Evolutionary conservation across 176 grass and related monocot genomes (phyloP).

Genomic region (Juncus inflexus): DNA sequence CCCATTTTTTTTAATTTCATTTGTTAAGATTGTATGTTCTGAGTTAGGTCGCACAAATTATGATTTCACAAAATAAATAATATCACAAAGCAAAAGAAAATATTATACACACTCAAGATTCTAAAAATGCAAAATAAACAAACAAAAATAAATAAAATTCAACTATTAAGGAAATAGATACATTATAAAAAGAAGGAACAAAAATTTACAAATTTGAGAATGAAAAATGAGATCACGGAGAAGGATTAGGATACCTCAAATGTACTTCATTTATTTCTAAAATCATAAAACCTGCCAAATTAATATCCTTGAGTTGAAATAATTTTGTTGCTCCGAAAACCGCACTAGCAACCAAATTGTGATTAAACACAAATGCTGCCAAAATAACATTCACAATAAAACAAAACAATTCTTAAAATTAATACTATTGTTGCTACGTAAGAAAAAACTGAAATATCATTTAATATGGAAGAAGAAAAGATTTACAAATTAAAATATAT

Average conservation of each 20-base stretch:
- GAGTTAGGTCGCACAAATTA: too few species aligned
- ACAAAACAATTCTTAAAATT: conserved; percentile 28
- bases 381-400: conserved; percentile 2
- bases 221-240: conserved; percentile 33
- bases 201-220: too few species aligned
- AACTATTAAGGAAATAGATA: too few species aligned
- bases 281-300: conserved; percentile 39
- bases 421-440: background rate
- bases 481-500: conserved; percentile 24
- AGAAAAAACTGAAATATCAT: background rate
- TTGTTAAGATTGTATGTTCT: too few species aligned
- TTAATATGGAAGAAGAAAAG: too few species aligned
- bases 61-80: too few species aligned
- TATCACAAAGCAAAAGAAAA: too few species aligned
- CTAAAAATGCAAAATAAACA: too few species aligned
- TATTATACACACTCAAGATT: too few species aligned
- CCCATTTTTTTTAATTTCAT: too few species aligned
- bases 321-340: conserved; percentile 75
- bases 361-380: conserved; percentile 59
- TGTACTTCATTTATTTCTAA: conserved; percentile 69
- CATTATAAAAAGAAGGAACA: too few species aligned
- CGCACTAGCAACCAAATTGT: conserved; percentile 60
- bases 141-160: too few species aligned
- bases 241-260: conserved; percentile 57
- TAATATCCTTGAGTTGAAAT: conserved; percentile 57